A percentile compares a stretch with the other conserved stretches of the same genome.
Evolutionary conservation across 108 stramenopile genomes (phyloP).

Genomic region (Skeletonema menzelii): DNA sequence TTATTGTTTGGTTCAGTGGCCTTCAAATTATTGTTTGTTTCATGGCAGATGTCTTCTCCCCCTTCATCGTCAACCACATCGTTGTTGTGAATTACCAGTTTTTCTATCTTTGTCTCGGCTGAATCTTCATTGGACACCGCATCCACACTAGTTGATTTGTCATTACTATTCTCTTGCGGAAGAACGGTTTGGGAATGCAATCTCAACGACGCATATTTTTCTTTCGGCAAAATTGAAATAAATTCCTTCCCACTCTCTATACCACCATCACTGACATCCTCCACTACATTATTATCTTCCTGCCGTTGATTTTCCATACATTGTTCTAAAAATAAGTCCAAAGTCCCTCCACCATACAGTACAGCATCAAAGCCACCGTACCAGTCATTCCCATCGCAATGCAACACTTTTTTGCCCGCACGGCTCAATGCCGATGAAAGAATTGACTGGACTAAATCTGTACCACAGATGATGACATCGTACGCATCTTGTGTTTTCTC

Average conservation of each 20-base stretch:
- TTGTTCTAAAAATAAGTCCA: constrained; percentile 41
- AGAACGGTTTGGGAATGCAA: constrained; percentile 38
- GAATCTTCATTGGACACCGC: not conserved
- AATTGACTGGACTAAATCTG: constrained; percentile 76
- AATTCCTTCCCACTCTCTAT: not conserved
- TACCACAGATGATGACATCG: constrained; percentile 80
- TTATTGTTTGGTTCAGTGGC: constrained; percentile 15
- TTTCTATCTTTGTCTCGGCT: not conserved
- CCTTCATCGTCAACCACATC: constrained; percentile 9
- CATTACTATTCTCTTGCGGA: constrained; percentile 3
- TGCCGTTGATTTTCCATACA: constrained; percentile 17
- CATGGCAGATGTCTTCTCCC: not conserved
- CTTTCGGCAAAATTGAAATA: constrained; percentile 16
- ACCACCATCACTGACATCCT: not conserved
- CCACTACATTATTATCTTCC: not conserved
- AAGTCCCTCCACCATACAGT: constrained; percentile 39
- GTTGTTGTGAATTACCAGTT: constrained; percentile 17
- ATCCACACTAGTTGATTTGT: not conserved
- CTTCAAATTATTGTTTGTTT: not conserved
- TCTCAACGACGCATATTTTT: constrained; percentile 28
- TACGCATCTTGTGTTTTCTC: constrained; percentile 46
- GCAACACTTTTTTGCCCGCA: constrained; percentile 70
- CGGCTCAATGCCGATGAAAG: constrained; percentile 76
- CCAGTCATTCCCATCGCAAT: constrained; percentile 76
- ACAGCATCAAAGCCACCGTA: constrained; percentile 84